Conservation (phyloP, 306 rosid genomes). For the Psophocarpus tetragonolobus region DNA sequence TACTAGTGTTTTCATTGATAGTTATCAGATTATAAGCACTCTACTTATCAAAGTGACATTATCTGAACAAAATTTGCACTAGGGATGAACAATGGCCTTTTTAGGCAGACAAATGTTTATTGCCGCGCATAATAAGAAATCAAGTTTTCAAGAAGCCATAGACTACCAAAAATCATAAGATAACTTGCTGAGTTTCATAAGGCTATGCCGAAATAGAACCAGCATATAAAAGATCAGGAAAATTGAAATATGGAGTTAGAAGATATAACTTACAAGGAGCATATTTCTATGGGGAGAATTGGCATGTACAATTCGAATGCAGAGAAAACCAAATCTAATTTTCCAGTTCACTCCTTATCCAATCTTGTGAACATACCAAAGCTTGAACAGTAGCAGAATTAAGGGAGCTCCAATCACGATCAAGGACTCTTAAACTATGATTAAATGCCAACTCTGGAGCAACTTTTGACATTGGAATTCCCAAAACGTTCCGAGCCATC, state of each 20-base stretch:
- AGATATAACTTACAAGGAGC: conserved; percentile 37
- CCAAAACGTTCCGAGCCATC: conserved; percentile 94
- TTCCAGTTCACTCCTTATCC: conserved; percentile 94
- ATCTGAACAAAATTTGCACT: not conserved
- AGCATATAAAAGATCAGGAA: conserved; percentile 8
- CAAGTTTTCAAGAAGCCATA: conserved; percentile 16
- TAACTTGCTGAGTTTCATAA: conserved; percentile 32
- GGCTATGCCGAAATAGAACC: conserved; percentile 26
- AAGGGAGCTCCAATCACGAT: conserved; percentile 77
- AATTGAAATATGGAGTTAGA: conserved; percentile 37
- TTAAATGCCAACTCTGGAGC: conserved; percentile 62
- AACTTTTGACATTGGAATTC: conserved; percentile 82
- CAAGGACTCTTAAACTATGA: conserved; percentile 58
- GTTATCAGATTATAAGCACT: not conserved
- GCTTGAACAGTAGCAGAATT: conserved; percentile 78
- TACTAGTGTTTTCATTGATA: not conserved
- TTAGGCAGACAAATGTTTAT: conserved; percentile 1
- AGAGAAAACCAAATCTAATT: conserved; percentile 45
- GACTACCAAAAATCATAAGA: conserved; percentile 22
- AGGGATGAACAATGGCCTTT: not conserved
- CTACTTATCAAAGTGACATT: not conserved
- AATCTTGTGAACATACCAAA: conserved; percentile 91
- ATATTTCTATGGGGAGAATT: conserved; percentile 31
- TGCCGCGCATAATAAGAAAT: not conserved
- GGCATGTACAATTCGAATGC: conserved; percentile 44